Evolutionary conservation across 495 filamentous ascomycete genomes (phyloP), one percentile per base, ranked within the genome.

Genomic region (Aspergillus conjunctus): DNA sequence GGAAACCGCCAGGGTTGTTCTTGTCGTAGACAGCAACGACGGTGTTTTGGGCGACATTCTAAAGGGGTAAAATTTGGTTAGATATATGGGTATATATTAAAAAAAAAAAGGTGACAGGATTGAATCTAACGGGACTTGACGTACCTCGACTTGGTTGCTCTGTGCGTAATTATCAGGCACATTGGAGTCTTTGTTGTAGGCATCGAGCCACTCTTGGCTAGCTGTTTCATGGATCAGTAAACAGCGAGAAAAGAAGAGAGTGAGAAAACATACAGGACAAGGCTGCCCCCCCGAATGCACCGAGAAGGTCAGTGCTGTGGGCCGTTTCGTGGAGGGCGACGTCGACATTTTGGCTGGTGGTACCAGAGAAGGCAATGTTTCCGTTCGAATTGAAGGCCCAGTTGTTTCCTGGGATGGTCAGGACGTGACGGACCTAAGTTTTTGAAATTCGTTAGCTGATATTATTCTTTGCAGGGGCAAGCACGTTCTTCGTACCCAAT

Each of bases 31-130:
- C 30, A 2, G 11, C 39, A 0, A 59, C 57, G 8, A 59, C 49
- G 9, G 57, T 59, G 26, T 53, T 59, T 15, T 59, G 57, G 9
- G 57, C 57, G 17, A 59, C 50, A 17, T 59, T 59, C 57, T 58
- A 41, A 21, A 15, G 3, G 14, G 1, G 37, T 37, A 9, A 11
- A 9, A 4, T 14, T 48, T 20, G n/a, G 15, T 48, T 48, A 48
- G n/a, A 18, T 10, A n/a, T 21, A 3, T 17, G 20, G 6, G 18
- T 46, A 26, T 26, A 26, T 17, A 17, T 9, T 7, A 6, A 20
- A 6, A 8, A 20, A 4, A 5, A 4, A 11, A 17, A n/a, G 44
- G 15, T 43, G n/a, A n/a, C n/a, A n/a, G n/a, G n/a, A n/a, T n/a
- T n/a, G n/a, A n/a, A n/a, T n/a, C n/a, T n/a, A n/a, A 7, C 20